Conservation (phyloP, 345 rosid genomes). For the Carallia pectinifolia region DNA sequence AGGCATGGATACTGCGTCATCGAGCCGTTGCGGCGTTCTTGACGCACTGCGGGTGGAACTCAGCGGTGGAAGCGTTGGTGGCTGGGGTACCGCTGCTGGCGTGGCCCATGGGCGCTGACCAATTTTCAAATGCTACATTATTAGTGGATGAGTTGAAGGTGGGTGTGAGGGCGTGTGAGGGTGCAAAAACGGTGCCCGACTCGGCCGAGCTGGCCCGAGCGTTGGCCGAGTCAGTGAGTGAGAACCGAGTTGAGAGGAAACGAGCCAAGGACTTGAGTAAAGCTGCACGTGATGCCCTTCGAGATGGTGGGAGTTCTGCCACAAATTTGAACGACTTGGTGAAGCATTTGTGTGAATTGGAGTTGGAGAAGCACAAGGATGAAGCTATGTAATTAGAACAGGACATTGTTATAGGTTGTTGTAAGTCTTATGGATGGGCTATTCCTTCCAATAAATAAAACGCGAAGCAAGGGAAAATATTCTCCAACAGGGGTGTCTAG, state of each 20-base stretch:
- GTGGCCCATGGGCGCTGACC: slow-evolving; percentile 78
- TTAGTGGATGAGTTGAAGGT: slow-evolving; percentile 55
- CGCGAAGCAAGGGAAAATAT: too few relatives aligned
- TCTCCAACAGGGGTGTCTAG: too few relatives aligned
- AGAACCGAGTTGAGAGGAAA: slow-evolving; percentile 21
- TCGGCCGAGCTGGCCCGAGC: slow-evolving; percentile 32
- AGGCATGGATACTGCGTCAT: slow-evolving; percentile 42
- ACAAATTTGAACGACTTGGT: too few relatives aligned
- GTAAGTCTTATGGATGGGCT: too few relatives aligned
- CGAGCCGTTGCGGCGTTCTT: slow-evolving; percentile 51
- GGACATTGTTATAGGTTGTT: too few relatives aligned
- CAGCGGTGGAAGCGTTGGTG: slow-evolving; percentile 44
- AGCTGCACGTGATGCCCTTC: slow-evolving; percentile 30
- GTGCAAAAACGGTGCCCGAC: slow-evolving; percentile 36
- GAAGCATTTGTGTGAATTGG: too few relatives aligned
- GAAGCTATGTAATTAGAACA: too few relatives aligned
- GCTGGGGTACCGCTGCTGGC: slow-evolving; percentile 57
- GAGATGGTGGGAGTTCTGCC: too few relatives aligned
- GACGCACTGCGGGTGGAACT: slow-evolving; percentile 78
- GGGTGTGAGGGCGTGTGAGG: slow-evolving; percentile 50
- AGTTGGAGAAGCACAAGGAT: too few relatives aligned
- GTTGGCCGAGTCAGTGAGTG: slow-evolving; percentile 32
- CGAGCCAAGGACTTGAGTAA: slow-evolving; percentile 25
- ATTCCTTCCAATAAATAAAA: too few relatives aligned
- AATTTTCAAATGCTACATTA: slow-evolving; percentile 41